phyloP scores from a whole-genome alignment of 2,329 filamentous ascomycete species.

The Diatrype stigma region DNA sequence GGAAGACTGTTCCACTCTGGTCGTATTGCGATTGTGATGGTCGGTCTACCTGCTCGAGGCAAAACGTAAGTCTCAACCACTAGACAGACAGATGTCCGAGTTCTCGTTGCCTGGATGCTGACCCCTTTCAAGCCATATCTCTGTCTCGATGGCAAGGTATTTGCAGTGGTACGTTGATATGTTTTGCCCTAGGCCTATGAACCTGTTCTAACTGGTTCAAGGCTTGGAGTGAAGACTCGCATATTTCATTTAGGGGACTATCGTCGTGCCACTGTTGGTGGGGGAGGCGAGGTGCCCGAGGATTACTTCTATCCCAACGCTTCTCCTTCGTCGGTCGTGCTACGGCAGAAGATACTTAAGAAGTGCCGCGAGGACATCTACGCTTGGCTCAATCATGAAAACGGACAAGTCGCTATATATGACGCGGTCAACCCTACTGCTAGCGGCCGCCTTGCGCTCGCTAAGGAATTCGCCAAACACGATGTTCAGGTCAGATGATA shows the following conservation, averaged over 20 bases:
- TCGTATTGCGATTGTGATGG: conserved; percentile 94
- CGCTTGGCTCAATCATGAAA: conserved; percentile 92
- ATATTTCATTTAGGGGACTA: conserved; percentile 98
- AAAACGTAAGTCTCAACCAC: conserved; percentile 69
- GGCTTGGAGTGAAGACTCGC: conserved; percentile 94
- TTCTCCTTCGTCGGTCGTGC: conserved; percentile 83
- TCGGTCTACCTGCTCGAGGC: conserved; percentile 87
- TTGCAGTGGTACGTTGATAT: conserved; percentile 67
- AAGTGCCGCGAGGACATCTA: conserved; percentile 98
- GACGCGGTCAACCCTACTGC: conserved; percentile 94
- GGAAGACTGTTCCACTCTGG: conserved; percentile 95
- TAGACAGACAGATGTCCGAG: too few species aligned
- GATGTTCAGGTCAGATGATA: conserved; percentile 70
- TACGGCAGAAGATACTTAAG: conserved; percentile 95
- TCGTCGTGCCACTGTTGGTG: conserved; percentile 82
- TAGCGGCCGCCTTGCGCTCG: conserved; percentile 74
- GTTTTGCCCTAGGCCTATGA: neutral
- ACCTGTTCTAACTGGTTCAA: conserved; percentile 27
- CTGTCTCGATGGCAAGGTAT: conserved; percentile 91
- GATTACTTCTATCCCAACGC: conserved; percentile 98
- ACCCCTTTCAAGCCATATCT: conserved; percentile 66
- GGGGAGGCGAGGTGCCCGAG: conserved; percentile 79
- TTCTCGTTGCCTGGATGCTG: conserved; percentile 7
- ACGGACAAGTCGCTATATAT: conserved; percentile 97
- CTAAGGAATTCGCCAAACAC: conserved; percentile 96